phyloP scores from a whole-genome alignment of 1,284 basidiomycete species.

The Heterobasidion irregulare region DNA sequence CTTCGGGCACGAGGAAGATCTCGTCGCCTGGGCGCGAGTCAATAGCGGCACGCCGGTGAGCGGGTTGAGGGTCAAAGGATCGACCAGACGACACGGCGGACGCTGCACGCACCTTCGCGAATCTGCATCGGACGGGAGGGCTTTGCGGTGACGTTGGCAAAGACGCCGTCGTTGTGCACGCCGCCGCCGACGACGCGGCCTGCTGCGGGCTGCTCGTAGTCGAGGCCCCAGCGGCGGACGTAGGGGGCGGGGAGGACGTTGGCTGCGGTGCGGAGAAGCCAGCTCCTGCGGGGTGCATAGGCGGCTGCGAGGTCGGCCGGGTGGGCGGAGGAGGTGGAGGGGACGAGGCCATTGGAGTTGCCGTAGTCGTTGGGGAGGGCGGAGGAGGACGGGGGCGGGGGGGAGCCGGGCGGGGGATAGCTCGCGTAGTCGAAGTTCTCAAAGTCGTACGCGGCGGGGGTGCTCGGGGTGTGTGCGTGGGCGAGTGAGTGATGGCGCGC shows the following conservation, averaged over 20 bases:
- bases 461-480: constrained; percentile 19
- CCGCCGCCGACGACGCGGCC: constrained; percentile 67
- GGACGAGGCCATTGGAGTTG: constrained; percentile 77
- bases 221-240: constrained; percentile 38
- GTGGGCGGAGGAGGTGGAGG: constrained; percentile 32
- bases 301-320: constrained; percentile 18
- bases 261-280: constrained; percentile 50
- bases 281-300: constrained; percentile 31
- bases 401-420: constrained; percentile 79
- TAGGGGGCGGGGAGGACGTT: constrained; percentile 47
- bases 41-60: too few relatives aligned
- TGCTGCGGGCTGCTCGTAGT: constrained; percentile 36
- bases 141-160: constrained; percentile 93
- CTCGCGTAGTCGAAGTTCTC: constrained; percentile 69
- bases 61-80: neutral
- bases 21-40: constrained; percentile 53
- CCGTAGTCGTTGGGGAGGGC: constrained; percentile 66
- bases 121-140: constrained; percentile 56
- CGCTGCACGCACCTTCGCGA: constrained; percentile 44
- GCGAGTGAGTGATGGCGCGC: constrained; percentile 1
- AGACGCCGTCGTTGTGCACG: constrained; percentile 85
- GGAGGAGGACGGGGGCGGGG: constrained; percentile 54
- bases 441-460: constrained; percentile 69
- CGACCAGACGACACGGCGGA: neutral
- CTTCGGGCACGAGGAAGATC: constrained; percentile 69